A percentile compares a stretch with the other conserved stretches of the same genome.
phyloP scores from a whole-genome alignment of 441 rosid genomes.

The Erodium texanum region DNA sequence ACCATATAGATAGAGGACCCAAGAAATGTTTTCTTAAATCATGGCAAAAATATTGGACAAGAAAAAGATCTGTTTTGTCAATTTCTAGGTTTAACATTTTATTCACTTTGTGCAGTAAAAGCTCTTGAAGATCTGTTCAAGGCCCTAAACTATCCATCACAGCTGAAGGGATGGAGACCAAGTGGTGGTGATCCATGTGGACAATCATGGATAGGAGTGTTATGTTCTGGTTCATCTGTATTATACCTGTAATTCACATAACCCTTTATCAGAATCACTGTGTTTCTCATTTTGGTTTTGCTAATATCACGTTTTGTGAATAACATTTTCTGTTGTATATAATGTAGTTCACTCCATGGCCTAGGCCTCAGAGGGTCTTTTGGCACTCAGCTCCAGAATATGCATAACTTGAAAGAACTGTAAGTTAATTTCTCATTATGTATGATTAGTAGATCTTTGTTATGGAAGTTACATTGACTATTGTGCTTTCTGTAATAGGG shows the following conservation, averaged over 20 bases:
- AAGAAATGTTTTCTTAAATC: too few species aligned
- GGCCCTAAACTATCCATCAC: slow-evolving; percentile 8
- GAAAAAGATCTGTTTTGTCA: background rate
- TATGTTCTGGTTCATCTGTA: slow-evolving; percentile 10
- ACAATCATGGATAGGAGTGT: slow-evolving; percentile 5
- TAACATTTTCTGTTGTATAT: slow-evolving; percentile 15
- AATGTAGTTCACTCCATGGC: slow-evolving; percentile 47
- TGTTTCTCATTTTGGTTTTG: background rate
- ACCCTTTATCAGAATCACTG: slow-evolving; percentile 5
- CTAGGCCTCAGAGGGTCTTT: slow-evolving; percentile 63
- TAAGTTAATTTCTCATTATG: slow-evolving; percentile 30
- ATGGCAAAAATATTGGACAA: too few species aligned
- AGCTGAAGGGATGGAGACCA: slow-evolving; percentile 8
- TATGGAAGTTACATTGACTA: slow-evolving; percentile 11
- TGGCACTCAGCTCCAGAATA: slow-evolving; percentile 57
- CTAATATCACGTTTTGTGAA: background rate
- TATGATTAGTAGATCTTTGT: slow-evolving; percentile 2
- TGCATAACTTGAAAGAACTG: slow-evolving; percentile 64
- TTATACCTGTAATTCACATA: slow-evolving; percentile 37
- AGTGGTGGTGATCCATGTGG: slow-evolving; percentile 12
- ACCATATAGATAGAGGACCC: too few species aligned
- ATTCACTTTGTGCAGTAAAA: slow-evolving; percentile 4
- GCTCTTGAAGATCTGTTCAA: slow-evolving; percentile 10
- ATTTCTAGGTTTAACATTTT: background rate
- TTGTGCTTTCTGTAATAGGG: slow-evolving; percentile 36